phyloP scores from a whole-genome alignment of 169 alveolate genomes.

The Hepatocystis sp. region DNA sequence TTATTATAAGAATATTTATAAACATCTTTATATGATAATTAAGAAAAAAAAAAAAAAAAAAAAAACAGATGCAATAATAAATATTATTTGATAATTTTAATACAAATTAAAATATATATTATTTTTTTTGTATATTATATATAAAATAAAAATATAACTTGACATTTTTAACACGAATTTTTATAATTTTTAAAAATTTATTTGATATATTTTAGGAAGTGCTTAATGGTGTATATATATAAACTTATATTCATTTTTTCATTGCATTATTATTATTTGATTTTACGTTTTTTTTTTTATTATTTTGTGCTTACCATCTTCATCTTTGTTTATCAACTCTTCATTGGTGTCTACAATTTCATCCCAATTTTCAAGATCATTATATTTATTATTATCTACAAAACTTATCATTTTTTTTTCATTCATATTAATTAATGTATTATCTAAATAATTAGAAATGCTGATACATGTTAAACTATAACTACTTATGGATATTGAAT shows the following conservation, averaged over 20 bases:
- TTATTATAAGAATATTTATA: slow-evolving; percentile 56
- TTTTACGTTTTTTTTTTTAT: slow-evolving; percentile 1
- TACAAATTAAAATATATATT: too few species aligned
- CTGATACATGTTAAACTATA: slow-evolving; percentile 65
- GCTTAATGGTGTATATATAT: too few species aligned
- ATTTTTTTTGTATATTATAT: too few species aligned
- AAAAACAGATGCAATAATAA: neutral
- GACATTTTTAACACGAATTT: too few species aligned
- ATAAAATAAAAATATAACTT: too few species aligned
- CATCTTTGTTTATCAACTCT: slow-evolving; percentile 46
- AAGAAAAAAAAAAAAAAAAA: slow-evolving; percentile 2
- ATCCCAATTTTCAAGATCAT: slow-evolving; percentile 14
- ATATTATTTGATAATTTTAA: neutral
- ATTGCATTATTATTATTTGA: too few species aligned
- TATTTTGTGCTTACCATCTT: slow-evolving; percentile 52
- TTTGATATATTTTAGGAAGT: too few species aligned
- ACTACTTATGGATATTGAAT: slow-evolving; percentile 56
- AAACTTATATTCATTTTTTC: too few species aligned
- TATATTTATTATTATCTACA: slow-evolving; percentile 4
- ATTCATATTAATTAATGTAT: slow-evolving; percentile 1
- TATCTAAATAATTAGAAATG: slow-evolving; percentile 34
- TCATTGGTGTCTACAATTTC: slow-evolving; percentile 72
- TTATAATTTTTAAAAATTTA: too few species aligned
- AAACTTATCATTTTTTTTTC: slow-evolving; percentile 17
- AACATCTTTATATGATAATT: slow-evolving; percentile 13